Percentiles rank a stretch among this genome's conserved stretches.
Evolutionary conservation across 495 filamentous ascomycete species (phyloP).

Genomic region (Penicillium longicatenatum): DNA sequence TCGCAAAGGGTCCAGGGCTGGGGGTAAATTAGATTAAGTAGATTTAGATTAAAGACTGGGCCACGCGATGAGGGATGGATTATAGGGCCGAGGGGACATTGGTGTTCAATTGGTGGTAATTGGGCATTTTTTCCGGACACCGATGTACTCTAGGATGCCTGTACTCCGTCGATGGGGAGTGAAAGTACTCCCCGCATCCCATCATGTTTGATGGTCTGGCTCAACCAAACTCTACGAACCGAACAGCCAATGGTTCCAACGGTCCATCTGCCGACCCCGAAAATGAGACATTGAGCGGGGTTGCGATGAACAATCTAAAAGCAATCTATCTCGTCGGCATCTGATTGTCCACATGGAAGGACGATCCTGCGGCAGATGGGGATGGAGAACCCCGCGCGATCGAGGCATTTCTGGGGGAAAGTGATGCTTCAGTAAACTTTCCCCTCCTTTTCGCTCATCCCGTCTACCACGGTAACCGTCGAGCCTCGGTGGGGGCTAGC

Average conservation of each 20-base stretch:
- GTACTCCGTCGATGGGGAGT: no score
- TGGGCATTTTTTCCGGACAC: no score
- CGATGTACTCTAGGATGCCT: no score
- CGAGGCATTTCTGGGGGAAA: neutral
- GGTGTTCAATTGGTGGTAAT: neutral
- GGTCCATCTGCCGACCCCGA: neutral
- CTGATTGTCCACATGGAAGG: neutral
- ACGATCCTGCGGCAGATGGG: neutral
- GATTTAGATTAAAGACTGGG: neutral
- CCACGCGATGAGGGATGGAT: neutral
- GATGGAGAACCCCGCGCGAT: neutral
- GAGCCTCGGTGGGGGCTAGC: neutral
- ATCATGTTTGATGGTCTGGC: neutral
- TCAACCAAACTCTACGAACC: neutral
- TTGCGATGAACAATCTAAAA: neutral
- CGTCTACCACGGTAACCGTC: neutral
- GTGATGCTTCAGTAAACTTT: neutral
- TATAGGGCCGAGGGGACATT: neutral
- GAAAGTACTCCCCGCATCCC: no score
- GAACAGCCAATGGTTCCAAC: no score
- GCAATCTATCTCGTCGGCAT: neutral
- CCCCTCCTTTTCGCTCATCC: neutral
- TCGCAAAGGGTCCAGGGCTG: neutral
- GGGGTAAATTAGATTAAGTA: slow-evolving; percentile 3
- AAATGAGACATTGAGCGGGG: neutral